Conservation (phyloP, 345 rosid species). For the Microthlaspi erraticum region DNA sequence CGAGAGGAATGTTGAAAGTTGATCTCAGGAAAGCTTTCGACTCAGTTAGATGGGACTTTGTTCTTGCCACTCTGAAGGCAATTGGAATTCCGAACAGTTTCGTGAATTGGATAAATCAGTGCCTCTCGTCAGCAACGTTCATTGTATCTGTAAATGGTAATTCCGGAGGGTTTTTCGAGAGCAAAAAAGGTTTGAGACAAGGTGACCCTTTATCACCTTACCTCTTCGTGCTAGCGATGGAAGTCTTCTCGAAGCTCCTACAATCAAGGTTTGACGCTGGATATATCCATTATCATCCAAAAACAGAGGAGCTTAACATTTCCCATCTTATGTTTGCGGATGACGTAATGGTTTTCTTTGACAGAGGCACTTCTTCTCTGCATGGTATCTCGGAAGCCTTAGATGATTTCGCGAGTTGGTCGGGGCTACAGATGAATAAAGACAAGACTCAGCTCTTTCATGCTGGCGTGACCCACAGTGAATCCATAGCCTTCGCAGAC, state of each 20-base stretch:
- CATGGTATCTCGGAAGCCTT: neutral
- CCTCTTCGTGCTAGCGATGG: neutral
- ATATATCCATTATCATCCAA: neutral
- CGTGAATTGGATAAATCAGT: too few species aligned
- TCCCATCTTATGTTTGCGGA: neutral
- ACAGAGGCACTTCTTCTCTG: neutral
- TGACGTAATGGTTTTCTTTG: neutral
- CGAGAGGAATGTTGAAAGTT: too few species aligned
- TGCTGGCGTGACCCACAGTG: neutral
- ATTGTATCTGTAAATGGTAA: neutral
- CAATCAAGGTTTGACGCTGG: neutral
- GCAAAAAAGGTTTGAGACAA: neutral
- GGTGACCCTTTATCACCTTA: neutral
- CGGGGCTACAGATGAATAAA: neutral
- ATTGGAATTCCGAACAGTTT: too few species aligned
- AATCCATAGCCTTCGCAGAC: neutral
- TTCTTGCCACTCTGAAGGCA: too few species aligned
- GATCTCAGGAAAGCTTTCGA: too few species aligned
- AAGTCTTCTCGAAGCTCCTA: fast-evolving
- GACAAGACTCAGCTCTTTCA: neutral
- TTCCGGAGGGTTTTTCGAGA: neutral
- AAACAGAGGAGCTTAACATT: fast-evolving
- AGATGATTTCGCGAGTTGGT: neutral
- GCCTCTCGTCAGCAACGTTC: too few species aligned
- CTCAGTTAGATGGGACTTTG: too few species aligned